Evolutionary conservation across 1,284 basidiomycete species (phyloP).

Genomic region (Takashimella koratensis): DNA sequence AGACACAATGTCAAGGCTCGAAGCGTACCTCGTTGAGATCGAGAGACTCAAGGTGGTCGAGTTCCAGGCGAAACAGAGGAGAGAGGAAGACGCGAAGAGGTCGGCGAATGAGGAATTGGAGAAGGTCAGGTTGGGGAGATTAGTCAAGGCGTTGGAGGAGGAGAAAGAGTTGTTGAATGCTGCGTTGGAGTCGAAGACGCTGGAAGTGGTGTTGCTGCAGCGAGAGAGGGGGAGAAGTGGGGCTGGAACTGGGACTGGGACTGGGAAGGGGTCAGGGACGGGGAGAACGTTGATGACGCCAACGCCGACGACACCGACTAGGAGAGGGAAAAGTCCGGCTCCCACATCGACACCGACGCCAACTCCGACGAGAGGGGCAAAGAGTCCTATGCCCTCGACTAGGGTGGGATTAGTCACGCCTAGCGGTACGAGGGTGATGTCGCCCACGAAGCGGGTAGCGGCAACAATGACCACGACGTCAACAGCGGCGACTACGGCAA

Average conservation of each 20-base stretch:
- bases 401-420: too few relatives aligned
- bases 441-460: too few relatives aligned
- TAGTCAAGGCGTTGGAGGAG: constrained; percentile 9
- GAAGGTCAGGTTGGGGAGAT: background rate
- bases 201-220: constrained; percentile 16
- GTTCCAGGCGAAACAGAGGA: background rate
- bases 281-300: background rate
- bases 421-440: too few relatives aligned
- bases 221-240: too few relatives aligned
- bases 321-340: background rate
- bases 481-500: background rate
- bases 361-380: background rate
- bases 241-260: too few relatives aligned
- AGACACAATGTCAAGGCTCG: background rate
- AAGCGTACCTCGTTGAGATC: background rate
- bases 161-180: constrained; percentile 37
- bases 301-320: background rate
- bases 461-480: background rate
- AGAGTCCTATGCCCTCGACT: too few relatives aligned
- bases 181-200: constrained; percentile 31
- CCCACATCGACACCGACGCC: background rate
- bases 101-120: background rate
- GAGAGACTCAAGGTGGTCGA: background rate
- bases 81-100: background rate
- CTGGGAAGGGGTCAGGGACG: background rate